Conservation (phyloP, 2,329 filamentous ascomycete species). For the Huntiella bhutanensis region DNA sequence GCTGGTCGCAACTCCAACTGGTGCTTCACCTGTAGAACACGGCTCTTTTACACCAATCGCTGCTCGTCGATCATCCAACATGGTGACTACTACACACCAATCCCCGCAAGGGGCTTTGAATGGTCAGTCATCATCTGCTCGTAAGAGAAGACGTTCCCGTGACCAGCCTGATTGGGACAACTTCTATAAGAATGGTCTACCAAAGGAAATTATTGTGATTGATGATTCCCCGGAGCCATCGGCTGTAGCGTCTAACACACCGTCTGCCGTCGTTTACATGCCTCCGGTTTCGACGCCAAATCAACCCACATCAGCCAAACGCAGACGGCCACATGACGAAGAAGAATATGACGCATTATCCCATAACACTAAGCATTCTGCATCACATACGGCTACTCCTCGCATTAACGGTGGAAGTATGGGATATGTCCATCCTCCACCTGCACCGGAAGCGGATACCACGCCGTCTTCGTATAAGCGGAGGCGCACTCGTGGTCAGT, state of each 20-base stretch:
- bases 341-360: constrained; percentile 43
- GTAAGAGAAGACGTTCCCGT: constrained; percentile 38
- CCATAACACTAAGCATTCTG: constrained; percentile 49
- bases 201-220: constrained; percentile 73
- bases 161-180: constrained; percentile 53
- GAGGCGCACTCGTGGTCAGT: constrained; percentile 67
- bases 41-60: background rate
- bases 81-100: constrained; percentile 13
- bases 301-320: constrained; percentile 45
- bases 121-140: constrained; percentile 1
- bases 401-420: constrained; percentile 24
- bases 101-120: constrained; percentile 15
- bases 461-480: constrained; percentile 77
- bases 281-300: constrained; percentile 12
- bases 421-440: constrained; percentile 29
- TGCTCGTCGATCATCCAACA: constrained; percentile 5
- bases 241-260: constrained; percentile 13
- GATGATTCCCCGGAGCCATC: constrained; percentile 49
- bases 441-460: constrained; percentile 57
- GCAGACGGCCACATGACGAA: constrained; percentile 45
- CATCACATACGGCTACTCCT: constrained; percentile 53
- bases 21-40: background rate
- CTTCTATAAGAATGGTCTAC: constrained; percentile 69
- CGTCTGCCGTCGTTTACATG: constrained; percentile 12
- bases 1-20: constrained; percentile 4